Conservation (phyloP, 1,284 basidiomycete species). For the Tilletia walkeri region DNA sequence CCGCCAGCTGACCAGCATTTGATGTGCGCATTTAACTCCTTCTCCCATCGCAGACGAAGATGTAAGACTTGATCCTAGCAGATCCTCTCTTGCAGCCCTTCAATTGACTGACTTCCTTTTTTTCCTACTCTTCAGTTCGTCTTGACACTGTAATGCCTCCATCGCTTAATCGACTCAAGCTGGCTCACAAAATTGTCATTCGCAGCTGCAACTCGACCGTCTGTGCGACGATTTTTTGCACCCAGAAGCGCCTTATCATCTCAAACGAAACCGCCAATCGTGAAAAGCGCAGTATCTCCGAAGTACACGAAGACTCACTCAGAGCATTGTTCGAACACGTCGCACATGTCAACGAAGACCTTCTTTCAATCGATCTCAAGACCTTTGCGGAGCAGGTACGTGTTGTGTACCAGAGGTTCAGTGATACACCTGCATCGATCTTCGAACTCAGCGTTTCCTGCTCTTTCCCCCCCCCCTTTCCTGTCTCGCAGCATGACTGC, state of each 20-base stretch:
- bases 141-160: background rate
- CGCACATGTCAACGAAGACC: background rate
- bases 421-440: too few relatives aligned
- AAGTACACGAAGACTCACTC: background rate
- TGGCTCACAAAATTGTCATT: background rate
- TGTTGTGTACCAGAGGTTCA: too few relatives aligned
- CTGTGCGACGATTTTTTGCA: background rate
- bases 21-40: background rate
- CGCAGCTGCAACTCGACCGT: background rate
- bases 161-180: background rate
- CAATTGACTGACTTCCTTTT: background rate
- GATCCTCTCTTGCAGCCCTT: background rate
- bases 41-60: background rate
- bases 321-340: background rate
- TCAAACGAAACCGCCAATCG: background rate
- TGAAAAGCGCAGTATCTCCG: background rate
- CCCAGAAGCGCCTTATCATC: background rate
- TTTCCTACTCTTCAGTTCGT: background rate
- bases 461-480: background rate
- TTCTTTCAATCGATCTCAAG: background rate
- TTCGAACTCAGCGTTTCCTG: background rate
- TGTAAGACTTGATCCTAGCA: background rate
- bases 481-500: background rate
- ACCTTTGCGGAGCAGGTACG: background rate
- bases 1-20: background rate